Evolutionary conservation across 208 protist genomes (phyloP).

Genomic region (Acanthamoeba culbertsoni): DNA sequence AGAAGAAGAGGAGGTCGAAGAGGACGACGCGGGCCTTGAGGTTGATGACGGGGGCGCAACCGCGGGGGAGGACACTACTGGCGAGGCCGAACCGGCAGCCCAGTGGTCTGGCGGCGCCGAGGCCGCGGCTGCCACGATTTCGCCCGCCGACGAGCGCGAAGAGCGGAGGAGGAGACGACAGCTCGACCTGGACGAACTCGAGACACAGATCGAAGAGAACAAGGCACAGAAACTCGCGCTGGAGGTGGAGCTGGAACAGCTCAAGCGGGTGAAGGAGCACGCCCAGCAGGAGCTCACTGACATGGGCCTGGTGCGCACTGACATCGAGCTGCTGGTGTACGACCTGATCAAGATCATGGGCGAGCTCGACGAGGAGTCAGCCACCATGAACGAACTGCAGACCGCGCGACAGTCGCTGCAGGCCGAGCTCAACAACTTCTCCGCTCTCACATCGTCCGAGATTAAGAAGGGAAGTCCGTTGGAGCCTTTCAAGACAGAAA

Average conservation of each 20-base stretch:
- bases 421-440: constrained; percentile 54
- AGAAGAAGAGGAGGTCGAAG: background rate
- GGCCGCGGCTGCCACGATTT: background rate
- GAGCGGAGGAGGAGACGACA: constrained; percentile 26
- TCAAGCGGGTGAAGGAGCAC: constrained; percentile 61
- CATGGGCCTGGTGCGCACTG: constrained; percentile 50
- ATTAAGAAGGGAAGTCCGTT: constrained; percentile 62
- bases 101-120: background rate
- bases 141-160: constrained; percentile 11
- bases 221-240: constrained; percentile 25
- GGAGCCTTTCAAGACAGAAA: constrained; percentile 59
- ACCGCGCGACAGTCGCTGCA: constrained; percentile 45
- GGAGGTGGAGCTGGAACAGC: constrained; percentile 51
- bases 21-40: background rate
- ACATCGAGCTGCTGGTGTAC: constrained; percentile 39
- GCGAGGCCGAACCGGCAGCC: no score
- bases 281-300: constrained; percentile 50
- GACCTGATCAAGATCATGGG: constrained; percentile 59
- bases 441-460: constrained; percentile 10
- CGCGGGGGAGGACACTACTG: no score
- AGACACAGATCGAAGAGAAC: constrained; percentile 41
- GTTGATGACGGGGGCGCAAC: background rate
- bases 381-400: constrained; percentile 53
- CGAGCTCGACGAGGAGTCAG: constrained; percentile 55
- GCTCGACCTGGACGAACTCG: constrained; percentile 42